A percentile compares a stretch with the other conserved stretches of the same genome.
These are phyloP conservation scores for Ascochyta fabae DNA, from an alignment of 2,329 filamentous ascomycete genomes.

Conservation along the genomic window DNA sequence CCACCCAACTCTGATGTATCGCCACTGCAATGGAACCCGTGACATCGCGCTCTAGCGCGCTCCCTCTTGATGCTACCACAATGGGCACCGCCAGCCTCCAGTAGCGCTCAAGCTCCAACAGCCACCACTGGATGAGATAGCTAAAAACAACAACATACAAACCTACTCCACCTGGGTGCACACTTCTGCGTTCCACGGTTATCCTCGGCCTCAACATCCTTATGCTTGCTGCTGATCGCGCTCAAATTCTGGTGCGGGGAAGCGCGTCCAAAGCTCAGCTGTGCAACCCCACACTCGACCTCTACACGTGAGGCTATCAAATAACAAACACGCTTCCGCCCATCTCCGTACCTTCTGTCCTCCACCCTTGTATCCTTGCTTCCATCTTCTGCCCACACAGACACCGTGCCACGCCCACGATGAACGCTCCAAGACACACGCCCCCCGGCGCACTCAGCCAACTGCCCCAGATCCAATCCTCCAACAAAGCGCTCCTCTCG, in stretches of 20 bases:
- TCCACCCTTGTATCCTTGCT: background rate
- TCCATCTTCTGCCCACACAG: no score
- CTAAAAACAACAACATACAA: no score
- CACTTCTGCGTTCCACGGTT: background rate
- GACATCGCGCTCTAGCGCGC: background rate
- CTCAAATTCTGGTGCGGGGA: background rate
- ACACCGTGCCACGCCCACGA: background rate
- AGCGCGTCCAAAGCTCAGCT: no score
- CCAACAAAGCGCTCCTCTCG: constrained; percentile 17
- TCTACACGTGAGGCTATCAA: background rate
- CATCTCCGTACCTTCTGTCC: background rate
- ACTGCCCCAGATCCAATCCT: constrained; percentile 9
- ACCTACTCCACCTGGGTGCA: no score
- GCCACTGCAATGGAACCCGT: background rate
- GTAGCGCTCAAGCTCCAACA: background rate
- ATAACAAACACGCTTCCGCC: background rate
- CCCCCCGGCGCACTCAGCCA: background rate
- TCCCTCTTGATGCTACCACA: background rate
- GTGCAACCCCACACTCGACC: background rate
- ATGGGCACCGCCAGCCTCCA: background rate
- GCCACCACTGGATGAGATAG: no score
- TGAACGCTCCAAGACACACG: background rate
- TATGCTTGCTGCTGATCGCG: background rate
- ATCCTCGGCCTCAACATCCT: background rate
- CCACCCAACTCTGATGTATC: no score